Evolutionary conservation across 2,329 filamentous ascomycete genomes (phyloP).

Genomic region (Zasmidium citrigriseum): DNA sequence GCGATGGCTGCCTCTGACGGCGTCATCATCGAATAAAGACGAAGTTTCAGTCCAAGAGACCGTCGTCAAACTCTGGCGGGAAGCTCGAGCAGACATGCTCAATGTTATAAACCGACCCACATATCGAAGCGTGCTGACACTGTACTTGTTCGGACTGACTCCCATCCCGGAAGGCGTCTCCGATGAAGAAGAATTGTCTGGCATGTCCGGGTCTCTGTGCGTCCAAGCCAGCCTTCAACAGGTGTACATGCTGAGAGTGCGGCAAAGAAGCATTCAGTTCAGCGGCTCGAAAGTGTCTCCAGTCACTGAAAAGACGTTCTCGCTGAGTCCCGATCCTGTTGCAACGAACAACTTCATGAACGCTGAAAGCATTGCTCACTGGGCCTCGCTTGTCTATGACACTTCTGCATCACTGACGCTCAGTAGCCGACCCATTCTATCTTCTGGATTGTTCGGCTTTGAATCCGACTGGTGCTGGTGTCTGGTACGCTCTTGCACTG

Average conservation of each 20-base stretch:
- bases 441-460: constrained; percentile 13
- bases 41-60: not conserved
- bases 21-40: not conserved
- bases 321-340: constrained; percentile 9
- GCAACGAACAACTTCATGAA: constrained; percentile 13
- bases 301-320: constrained; percentile 6
- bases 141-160: constrained; percentile 14
- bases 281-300: constrained; percentile 14
- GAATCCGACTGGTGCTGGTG: constrained; percentile 12
- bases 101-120: constrained; percentile 11
- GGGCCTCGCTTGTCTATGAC: constrained; percentile 14
- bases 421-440: constrained; percentile 11
- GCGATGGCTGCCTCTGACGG: constrained; percentile 10
- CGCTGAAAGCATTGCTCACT: constrained; percentile 15
- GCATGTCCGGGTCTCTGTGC: constrained; percentile 10
- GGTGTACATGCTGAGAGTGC: constrained; percentile 11
- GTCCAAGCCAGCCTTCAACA: constrained; percentile 12
- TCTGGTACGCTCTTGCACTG: constrained; percentile 14
- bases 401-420: constrained; percentile 13
- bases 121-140: constrained; percentile 12
- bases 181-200: constrained; percentile 11
- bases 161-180: constrained; percentile 12
- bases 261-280: constrained; percentile 10
- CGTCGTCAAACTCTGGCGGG: constrained; percentile 8
- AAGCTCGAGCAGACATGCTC: constrained; percentile 15